Conservation (phyloP, 2,329 filamentous ascomycete species). For the Beauveria asiatica region DNA sequence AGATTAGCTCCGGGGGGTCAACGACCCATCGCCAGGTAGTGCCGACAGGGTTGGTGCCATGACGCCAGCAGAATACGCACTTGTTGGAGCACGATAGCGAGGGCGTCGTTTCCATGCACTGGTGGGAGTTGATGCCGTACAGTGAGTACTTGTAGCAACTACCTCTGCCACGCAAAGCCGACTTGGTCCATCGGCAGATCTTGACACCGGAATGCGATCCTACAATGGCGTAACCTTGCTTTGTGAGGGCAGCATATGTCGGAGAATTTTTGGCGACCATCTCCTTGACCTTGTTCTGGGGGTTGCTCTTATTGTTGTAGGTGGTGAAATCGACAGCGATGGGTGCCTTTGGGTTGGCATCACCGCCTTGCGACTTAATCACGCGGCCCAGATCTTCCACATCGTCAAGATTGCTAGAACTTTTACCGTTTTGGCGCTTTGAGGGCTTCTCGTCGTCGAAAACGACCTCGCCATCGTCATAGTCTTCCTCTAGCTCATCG, state of each 20-base stretch:
- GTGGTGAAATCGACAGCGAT: conserved; percentile 86
- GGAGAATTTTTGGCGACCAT: conserved; percentile 93
- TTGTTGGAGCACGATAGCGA: conserved; percentile 96
- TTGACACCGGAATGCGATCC: conserved; percentile 95
- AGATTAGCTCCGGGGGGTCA: conserved; percentile 83
- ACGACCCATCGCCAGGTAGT: conserved; percentile 97
- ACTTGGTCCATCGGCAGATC: conserved; percentile 98
- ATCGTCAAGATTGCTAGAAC: conserved; percentile 53
- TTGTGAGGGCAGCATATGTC: conserved; percentile 81
- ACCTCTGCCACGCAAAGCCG: conserved; percentile 81
- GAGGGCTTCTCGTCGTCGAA: conserved; percentile 35
- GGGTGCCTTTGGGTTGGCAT: conserved; percentile 30
- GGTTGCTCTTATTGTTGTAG: conserved; percentile 43
- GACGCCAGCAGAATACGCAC: conserved; percentile 98
- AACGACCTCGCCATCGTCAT: conserved; percentile 44
- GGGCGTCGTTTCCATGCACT: conserved; percentile 97
- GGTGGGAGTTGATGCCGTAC: conserved; percentile 91
- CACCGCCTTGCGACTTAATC: conserved; percentile 39
- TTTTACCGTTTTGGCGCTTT: conserved; percentile 32
- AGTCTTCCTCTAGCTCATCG: conserved; percentile 57
- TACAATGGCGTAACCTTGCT: conserved; percentile 93
- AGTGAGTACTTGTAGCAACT: conserved; percentile 98
- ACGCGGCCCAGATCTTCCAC: conserved; percentile 74
- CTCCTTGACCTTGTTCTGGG: conserved; percentile 56
- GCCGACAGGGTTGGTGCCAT: conserved; percentile 93